phyloP scores from a whole-genome alignment of 1,284 basidiomycete genomes.

The Kwoniella shivajii region DNA sequence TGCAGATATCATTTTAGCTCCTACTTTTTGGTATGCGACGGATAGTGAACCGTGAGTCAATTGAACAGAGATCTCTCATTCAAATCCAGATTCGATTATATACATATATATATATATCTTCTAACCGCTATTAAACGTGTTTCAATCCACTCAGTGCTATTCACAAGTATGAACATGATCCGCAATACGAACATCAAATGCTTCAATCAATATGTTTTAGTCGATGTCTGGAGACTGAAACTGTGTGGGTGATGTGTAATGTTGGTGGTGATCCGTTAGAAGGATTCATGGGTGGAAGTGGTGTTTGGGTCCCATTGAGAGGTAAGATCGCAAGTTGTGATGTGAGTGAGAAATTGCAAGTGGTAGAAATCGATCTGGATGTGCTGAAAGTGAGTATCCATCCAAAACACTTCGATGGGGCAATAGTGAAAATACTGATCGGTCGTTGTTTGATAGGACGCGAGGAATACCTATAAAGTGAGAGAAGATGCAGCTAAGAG shows the following conservation, averaged over 20 bases:
- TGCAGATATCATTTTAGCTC: constrained; percentile 49
- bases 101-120: too few relatives aligned
- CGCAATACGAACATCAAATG: constrained; percentile 41
- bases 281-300: constrained; percentile 49
- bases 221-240: constrained; percentile 50
- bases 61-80: background rate
- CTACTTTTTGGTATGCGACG: constrained; percentile 51
- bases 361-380: constrained; percentile 34
- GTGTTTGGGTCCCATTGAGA: constrained; percentile 42
- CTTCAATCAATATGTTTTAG: constrained; percentile 40
- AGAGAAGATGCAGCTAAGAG: constrained; percentile 31
- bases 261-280: constrained; percentile 38
- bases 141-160: constrained; percentile 17
- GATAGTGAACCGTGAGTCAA: constrained; percentile 51
- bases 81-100: too few relatives aligned
- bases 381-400: constrained; percentile 31
- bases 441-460: constrained; percentile 27
- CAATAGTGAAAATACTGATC: too few relatives aligned
- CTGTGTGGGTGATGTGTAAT: constrained; percentile 49
- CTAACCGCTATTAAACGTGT: too few relatives aligned
- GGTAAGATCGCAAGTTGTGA: constrained; percentile 33
- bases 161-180: constrained; percentile 26
- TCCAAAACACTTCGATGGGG: too few relatives aligned
- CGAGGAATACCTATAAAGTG: constrained; percentile 43
- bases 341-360: constrained; percentile 21